Percentiles rank a stretch among this genome's conserved stretches.
Conservation (phyloP, 2,329 filamentous ascomycete genomes). For the Pezicula rhizophila region DNA sequence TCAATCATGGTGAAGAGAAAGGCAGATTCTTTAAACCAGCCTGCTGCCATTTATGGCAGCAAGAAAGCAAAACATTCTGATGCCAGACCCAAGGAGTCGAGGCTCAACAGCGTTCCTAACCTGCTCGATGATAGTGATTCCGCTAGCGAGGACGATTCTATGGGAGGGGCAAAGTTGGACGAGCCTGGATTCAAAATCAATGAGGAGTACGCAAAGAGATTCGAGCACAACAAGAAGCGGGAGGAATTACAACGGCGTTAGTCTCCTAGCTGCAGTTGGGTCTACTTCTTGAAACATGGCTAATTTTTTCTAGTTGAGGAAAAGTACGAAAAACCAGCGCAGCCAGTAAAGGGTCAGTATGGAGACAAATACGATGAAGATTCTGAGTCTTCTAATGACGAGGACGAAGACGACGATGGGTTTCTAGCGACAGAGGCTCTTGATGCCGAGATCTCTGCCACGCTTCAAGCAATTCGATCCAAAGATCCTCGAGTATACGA, state of each 20-base stretch:
- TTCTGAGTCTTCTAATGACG: conserved; percentile 64
- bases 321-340: conserved; percentile 56
- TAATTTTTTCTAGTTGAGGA: conserved; percentile 64
- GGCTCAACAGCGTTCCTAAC: conserved; percentile 7
- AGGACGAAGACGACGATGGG: conserved; percentile 85
- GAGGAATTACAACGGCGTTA: conserved; percentile 71
- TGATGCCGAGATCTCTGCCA: conserved; percentile 81
- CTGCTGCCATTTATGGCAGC: conserved; percentile 8
- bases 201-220: conserved; percentile 78
- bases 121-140: conserved; percentile 46
- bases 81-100: conserved; percentile 2
- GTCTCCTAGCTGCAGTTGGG: conserved; percentile 24
- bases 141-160: conserved; percentile 26
- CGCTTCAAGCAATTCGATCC: conserved; percentile 76
- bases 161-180: conserved; percentile 29
- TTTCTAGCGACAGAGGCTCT: conserved; percentile 80
- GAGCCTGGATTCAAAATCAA: conserved; percentile 69
- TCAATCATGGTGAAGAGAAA: conserved; percentile 27
- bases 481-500: conserved; percentile 94
- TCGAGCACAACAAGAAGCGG: conserved; percentile 96
- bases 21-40: conserved; percentile 20
- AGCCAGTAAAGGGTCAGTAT: conserved; percentile 36
- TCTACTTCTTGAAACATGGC: conserved; percentile 4
- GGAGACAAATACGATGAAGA: conserved; percentile 42
- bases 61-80: conserved; percentile 25